A percentile compares a stretch with the other conserved stretches of the same genome.
Evolutionary conservation across 495 filamentous ascomycete genomes (phyloP).

Genomic region (Clohesyomyces aquaticus): DNA sequence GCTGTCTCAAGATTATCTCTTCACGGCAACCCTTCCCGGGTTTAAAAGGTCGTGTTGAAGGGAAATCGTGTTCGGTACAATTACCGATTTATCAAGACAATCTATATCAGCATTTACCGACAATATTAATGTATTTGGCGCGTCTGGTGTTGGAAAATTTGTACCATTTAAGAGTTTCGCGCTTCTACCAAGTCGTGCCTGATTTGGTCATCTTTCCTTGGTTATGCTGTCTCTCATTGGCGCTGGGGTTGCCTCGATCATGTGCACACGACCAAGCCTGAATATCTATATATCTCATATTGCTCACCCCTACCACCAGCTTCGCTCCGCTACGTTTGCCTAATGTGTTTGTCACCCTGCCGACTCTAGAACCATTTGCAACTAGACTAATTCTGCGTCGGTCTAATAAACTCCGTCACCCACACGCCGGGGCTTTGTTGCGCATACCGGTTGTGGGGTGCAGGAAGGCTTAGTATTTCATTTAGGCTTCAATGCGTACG

Average conservation of each 20-base stretch:
- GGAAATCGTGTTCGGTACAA: not conserved
- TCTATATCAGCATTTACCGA: conserved; percentile 13
- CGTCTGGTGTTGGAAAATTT: not conserved
- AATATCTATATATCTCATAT: conserved; percentile 17
- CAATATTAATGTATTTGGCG: conserved; percentile 28
- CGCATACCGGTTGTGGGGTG: not conserved
- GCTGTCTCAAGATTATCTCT: too few species aligned
- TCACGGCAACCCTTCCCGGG: too few species aligned
- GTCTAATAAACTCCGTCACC: conserved; percentile 17
- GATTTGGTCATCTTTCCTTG: too few species aligned
- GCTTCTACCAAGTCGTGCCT: too few species aligned
- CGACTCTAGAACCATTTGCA: conserved; percentile 15
- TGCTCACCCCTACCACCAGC: not conserved
- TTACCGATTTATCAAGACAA: conserved; percentile 3
- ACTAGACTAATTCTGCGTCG: conserved; percentile 1
- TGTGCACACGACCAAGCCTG: conserved; percentile 10
- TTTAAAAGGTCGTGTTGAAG: too few species aligned
- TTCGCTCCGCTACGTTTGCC: not conserved
- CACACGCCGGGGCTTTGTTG: not conserved
- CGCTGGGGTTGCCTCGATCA: not conserved
- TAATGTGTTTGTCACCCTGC: conserved; percentile 27
- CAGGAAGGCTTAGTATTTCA: not conserved
- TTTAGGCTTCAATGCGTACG: conserved; percentile 26
- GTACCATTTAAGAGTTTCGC: not conserved
- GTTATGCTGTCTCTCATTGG: too few species aligned